These are phyloP conservation scores for Coelastrella sp. DNA, from an alignment of 139 green algal genomes.

Conservation along the genomic window DNA sequence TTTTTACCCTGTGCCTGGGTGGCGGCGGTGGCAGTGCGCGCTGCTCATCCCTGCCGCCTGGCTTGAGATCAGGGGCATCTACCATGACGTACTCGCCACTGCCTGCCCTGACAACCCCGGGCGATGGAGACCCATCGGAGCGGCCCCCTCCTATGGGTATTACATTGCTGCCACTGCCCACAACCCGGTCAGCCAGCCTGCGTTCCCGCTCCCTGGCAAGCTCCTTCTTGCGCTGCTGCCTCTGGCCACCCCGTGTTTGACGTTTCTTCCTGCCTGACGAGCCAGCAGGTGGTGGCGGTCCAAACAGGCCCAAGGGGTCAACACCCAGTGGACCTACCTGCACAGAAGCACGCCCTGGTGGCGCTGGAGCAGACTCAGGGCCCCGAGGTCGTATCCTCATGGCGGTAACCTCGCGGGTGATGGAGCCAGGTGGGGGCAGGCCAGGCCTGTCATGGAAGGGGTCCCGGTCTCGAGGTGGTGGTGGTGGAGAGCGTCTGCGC, in stretches of 20 bases:
- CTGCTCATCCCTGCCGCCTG: neutral
- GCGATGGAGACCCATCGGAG: neutral
- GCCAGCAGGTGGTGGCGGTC: neutral
- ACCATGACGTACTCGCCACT: conserved; percentile 40
- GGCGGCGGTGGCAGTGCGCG: neutral
- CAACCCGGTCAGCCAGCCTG: neutral
- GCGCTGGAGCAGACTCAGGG: neutral
- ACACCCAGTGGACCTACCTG: neutral
- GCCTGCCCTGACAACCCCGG: neutral
- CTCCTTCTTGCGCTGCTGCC: neutral
- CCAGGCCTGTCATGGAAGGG: neutral
- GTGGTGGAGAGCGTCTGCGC: neutral
- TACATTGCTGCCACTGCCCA: neutral
- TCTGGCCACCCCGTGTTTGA: neutral
- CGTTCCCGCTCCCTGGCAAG: neutral
- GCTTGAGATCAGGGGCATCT: neutral
- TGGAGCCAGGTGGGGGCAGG: neutral
- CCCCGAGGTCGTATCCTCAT: neutral
- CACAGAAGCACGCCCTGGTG: neutral
- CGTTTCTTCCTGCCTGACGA: neutral
- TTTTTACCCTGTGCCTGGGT: conserved; percentile 1
- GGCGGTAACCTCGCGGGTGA: conserved; percentile 15
- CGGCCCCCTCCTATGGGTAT: neutral
- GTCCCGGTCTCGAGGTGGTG: neutral
- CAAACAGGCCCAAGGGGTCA: neutral